A percentile compares a stretch with the other conserved stretches of the same genome.
These are phyloP conservation scores for Leishmania tarentolae DNA, from an alignment of 208 protist genomes.

Conservation along the genomic window DNA sequence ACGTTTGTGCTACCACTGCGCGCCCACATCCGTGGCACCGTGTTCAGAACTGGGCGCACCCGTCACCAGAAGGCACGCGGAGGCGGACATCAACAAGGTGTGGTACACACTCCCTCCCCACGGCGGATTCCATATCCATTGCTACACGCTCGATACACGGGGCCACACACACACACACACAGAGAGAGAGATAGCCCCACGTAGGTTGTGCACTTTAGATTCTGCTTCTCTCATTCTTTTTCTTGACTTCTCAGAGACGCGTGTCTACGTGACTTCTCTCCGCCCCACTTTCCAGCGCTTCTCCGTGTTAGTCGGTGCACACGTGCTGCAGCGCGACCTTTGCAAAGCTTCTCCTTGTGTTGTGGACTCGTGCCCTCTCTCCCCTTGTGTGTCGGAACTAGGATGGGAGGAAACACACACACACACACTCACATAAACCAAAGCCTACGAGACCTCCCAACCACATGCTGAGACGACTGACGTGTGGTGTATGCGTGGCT, in stretches of 20 bases:
- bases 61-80: neutral
- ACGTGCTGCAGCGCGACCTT: neutral
- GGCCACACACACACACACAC: neutral
- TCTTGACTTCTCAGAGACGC: neutral
- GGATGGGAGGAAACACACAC: neutral
- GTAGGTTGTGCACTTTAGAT: neutral
- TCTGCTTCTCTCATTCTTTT: neutral
- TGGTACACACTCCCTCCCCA: neutral
- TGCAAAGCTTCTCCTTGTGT: neutral
- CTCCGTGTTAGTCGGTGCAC: neutral
- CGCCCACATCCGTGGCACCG: neutral
- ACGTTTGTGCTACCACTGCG: neutral
- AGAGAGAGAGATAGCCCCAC: neutral
- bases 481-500: neutral
- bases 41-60: neutral
- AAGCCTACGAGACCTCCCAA: neutral
- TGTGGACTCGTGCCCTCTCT: neutral
- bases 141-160: neutral
- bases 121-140: neutral
- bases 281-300: neutral
- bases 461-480: neutral
- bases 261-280: neutral
- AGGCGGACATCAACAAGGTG: neutral
- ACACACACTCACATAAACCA: neutral
- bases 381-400: neutral